Evolutionary conservation across 257 asterid species (phyloP), one percentile per base, ranked within the genome.

Genomic region (Scutellaria baicalensis): DNA sequence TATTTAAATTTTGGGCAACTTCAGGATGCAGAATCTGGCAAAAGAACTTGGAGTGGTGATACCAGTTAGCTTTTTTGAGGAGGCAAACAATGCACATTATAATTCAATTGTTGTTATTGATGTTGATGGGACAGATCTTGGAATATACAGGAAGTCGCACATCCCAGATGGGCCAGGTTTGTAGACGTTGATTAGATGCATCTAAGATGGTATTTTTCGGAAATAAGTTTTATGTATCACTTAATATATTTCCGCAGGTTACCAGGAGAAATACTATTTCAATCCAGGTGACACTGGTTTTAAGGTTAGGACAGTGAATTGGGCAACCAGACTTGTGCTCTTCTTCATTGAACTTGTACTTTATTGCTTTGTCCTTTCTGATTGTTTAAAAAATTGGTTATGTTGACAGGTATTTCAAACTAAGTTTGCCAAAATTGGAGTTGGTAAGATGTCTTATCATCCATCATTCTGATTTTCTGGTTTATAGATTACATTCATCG

Each of bases 21-120:
- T 27, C 84, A 94, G 98, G 85, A 86, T 94, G 98, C 97, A 91
- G 73, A 88, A 82, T 40, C 88, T 94, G 81, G 99, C 97, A 0
- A 94, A 88, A 72, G 99, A 91, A 77, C 72, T 94, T 81, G 92
- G 93, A 59, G 96, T 91, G 5, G 99, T 89, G 20, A 82, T 94
- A 73, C 99, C 99, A n/a, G 95, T 94, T 59, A 94, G 99, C 84
- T 91, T 94, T 74, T 94, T 94, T 66, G 98, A 89, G 85, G 97
- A 89, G 81, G 96, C 97, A 74, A 94, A 91, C 81, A 91, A 88
- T 72, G 97, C 97, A n/a, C 97, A 94, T 80, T 91, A 88, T 81
- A 94, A 91, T 80, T 94, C 99, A 20, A 55, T 94, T 65, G 97
- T 85, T 43, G 84, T 94, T 43, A 84, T 91, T 75, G 99, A 94